Conservation (phyloP, 805 yeast genomes). For the Yarrowia osloensis region DNA sequence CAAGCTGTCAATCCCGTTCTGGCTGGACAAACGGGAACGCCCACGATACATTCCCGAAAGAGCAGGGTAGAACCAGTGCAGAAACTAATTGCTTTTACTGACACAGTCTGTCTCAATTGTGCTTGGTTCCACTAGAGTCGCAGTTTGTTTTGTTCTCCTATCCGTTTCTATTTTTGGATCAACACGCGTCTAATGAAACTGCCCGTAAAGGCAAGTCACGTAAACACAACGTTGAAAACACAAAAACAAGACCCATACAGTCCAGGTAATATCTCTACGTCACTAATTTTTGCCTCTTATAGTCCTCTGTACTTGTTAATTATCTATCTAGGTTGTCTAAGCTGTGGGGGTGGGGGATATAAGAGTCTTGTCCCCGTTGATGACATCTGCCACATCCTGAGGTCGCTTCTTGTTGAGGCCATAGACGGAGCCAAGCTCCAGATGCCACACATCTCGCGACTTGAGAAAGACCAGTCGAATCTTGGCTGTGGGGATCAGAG, state of each 20-base stretch:
- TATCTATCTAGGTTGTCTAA: neutral
- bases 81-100: neutral
- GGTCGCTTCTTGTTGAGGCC: neutral
- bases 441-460: constrained; percentile 9
- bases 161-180: neutral
- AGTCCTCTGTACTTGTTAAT: too few species aligned
- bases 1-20: too few species aligned
- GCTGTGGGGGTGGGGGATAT: neutral
- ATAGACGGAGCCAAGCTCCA: neutral
- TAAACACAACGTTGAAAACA: neutral
- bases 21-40: neutral
- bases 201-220: neutral
- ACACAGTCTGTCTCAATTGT: neutral
- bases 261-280: neutral
- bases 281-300: too few species aligned
- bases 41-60: neutral
- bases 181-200: neutral
- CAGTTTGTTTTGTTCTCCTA: neutral
- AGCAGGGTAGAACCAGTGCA: neutral
- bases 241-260: neutral
- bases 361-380: neutral
- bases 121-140: neutral
- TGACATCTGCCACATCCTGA: constrained; percentile 9
- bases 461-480: constrained; percentile 10
- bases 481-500: neutral